phyloP scores from a whole-genome alignment of 495 filamentous ascomycete species.

The Schizothecium vesticola region DNA sequence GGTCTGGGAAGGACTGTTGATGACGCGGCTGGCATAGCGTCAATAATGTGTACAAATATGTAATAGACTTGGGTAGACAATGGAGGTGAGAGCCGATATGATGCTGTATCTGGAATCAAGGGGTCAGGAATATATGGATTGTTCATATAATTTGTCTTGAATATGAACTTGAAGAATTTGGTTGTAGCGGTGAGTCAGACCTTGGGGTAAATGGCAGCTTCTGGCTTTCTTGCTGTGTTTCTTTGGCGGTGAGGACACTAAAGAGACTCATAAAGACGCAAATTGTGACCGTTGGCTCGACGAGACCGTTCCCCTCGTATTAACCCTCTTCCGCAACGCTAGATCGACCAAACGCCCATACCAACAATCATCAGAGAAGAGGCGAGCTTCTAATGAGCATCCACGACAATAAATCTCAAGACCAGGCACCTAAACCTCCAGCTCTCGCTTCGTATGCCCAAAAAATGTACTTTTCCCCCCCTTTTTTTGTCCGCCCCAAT shows the following conservation, averaged over 20 bases:
- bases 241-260: neutral
- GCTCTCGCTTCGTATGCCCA: neutral
- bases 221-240: no score
- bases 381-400: neutral
- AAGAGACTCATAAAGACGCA: neutral
- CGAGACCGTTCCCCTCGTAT: neutral
- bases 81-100: neutral
- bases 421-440: neutral
- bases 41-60: neutral
- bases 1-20: neutral
- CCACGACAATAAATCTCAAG: neutral
- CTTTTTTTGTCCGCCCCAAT: neutral
- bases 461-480: neutral
- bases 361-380: neutral
- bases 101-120: neutral
- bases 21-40: neutral
- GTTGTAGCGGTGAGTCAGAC: neutral
- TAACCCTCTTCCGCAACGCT: neutral
- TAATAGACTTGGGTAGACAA: neutral
- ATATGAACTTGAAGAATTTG: neutral
- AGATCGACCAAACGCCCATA: neutral
- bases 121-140: neutral
- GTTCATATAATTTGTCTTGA: no score
- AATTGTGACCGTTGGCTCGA: neutral
- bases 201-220: neutral